Evolutionary conservation across 768 basidiomycete species (phyloP), one percentile per base, ranked within the genome.

Genomic region (Asterophora lycoperdoides): DNA sequence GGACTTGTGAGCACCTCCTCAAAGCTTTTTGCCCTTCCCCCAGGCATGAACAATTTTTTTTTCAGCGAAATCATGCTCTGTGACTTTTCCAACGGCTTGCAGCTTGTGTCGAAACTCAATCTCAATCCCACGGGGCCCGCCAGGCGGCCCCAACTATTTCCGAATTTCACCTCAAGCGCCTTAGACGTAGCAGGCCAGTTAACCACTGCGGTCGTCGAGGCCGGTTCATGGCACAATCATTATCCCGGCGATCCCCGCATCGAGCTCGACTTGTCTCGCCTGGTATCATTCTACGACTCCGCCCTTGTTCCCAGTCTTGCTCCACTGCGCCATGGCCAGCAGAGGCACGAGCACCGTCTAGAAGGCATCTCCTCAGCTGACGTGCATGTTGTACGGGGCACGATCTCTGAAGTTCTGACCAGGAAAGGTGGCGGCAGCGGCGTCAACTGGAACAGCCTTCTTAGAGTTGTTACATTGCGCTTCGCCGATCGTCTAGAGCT

Each of bases 41-140:
- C 39, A 4, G 11, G 13, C 43, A 47, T 17, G n/a, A 15, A 14
- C 20, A 13, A 4, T 3, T 18, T 36, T 37, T n/a, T 19, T 39
- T 17, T 4, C 46, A 77, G 75, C 49, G 77, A 79, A 57, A 60
- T 75, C 13, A 74, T 76, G 68, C 60, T 76, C 7, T 78, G 76
- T 52, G 66, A 77, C 52, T 76, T 79, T 52, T 66, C 61, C 1
- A 54, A 60, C 1, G 74, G 73, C 2, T 59, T 78, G 5, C 58
- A 68, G 8, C 53, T 65, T 3, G 65, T 71, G 5, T 73, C 76
- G n/a, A 70, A 74, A 53, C 51, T 67, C 4, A 64, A 72, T 34
- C 54, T 76, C 3, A 44, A 34, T 18, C 14, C 40, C 32, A 49
- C 46, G 5, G 32, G 47, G 19, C 19, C 32, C 3, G 36, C 14